Base-by-base conservation (phyloP, 202 grass and related monocot species). In the Carex sylvatica region DNA sequence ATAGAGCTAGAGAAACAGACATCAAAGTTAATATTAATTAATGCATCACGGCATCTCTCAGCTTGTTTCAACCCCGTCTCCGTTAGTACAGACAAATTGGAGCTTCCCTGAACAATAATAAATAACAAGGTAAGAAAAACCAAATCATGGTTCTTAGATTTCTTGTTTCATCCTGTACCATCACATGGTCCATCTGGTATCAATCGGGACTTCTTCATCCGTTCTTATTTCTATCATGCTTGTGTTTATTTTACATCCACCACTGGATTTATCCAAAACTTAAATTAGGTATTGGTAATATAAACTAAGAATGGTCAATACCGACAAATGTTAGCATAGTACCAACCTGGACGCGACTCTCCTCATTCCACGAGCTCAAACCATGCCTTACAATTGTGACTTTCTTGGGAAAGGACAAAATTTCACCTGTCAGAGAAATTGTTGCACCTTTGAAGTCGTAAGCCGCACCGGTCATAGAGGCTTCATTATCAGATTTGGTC, bases 1-100 rank as follows among this genome's bases (percentile, higher is more conserved):
- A 93, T 91, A 83, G 93, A 91, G 59, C 91, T 97, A 65, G 93
- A 87, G 78, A 97, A 97, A 86, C 88, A 91, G 22, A 87, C 78
- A 13, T 90, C 93, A 55, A 91, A 93, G 18, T 81, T 93, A 62
- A 91, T 81, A 24, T 91, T 85, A 8, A 80, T 60, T 53, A 97
- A 88, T 65, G 91, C 89, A 74, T 89, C 65, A 9, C 87, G 81
- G 20, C 93, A 93, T 89, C 84, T 88, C 87, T 88, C 85, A 18
- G 93, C 88, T 87, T 97, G 93, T 49, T 76, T 87, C 9, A n/a
- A 60, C 67, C 93, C 93, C 16, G 51, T 88, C 40, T 97, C 91
- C 56, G 89, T 93, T 72, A 97, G 82, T 78, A 93, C 72, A 40
- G 93, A 93, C 78, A 93, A 82, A 84, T 93, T 93, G 54, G 91